A percentile compares a stretch with the other conserved stretches of the same genome.
Evolutionary conservation across 306 rosid genomes (phyloP).

Genomic region (Dryas alaskensis): DNA sequence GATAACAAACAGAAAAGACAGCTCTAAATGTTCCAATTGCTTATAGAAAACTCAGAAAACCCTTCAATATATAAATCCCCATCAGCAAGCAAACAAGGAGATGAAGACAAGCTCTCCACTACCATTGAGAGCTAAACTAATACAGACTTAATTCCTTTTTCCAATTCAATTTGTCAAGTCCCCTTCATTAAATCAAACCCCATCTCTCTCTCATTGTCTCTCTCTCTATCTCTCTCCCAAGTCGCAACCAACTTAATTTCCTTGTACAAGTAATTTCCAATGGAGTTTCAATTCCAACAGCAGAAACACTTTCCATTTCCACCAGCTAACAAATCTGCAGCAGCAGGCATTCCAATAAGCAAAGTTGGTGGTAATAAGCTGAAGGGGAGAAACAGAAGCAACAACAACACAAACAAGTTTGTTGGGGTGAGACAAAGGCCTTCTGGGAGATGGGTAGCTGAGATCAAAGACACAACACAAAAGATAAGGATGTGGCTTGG

Average conservation of each 20-base stretch:
- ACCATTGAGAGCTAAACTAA: neutral
- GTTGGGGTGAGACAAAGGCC: slow-evolving; percentile 95
- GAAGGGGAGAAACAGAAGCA: slow-evolving; percentile 56
- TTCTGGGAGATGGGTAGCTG: slow-evolving; percentile 99
- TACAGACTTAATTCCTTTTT: neutral
- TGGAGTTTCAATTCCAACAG: slow-evolving; percentile 78
- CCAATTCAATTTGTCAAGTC: neutral
- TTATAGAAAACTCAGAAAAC: slow-evolving; percentile 28
- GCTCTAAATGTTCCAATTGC: slow-evolving; percentile 33
- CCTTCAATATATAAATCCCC: slow-evolving; percentile 28
- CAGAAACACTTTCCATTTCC: slow-evolving; percentile 51
- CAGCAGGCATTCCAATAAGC: slow-evolving; percentile 22
- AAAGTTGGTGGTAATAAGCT: slow-evolving; percentile 34
- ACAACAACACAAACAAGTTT: slow-evolving; percentile 51
- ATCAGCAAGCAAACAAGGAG: slow-evolving; percentile 28
- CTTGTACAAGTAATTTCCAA: slow-evolving; percentile 12
- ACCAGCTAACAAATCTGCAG: slow-evolving; percentile 36
- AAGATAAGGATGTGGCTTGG: slow-evolving; percentile 99
- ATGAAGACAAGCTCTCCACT: slow-evolving; percentile 27
- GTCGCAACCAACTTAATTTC: neutral
- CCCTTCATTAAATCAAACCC: slow-evolving; percentile 8
- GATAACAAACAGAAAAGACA: slow-evolving; percentile 10
- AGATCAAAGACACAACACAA: slow-evolving; percentile 88
- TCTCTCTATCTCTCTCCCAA: neutral
- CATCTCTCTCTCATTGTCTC: neutral